Evolutionary conservation across 768 basidiomycete genomes (phyloP), one percentile per base, ranked within the genome.

Genomic region (Hemileccinum impolitum): DNA sequence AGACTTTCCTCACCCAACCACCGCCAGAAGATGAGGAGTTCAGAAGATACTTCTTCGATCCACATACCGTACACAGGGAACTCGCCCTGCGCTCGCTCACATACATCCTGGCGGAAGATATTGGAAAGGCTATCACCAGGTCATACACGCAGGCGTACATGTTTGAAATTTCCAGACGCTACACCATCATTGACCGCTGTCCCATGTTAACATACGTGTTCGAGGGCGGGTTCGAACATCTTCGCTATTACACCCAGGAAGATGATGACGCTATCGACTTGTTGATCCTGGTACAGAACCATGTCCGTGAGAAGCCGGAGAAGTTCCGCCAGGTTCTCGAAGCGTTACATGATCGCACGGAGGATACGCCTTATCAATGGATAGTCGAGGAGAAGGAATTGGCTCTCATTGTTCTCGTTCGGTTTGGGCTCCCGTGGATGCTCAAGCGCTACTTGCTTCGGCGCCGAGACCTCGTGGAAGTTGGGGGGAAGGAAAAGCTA

Each of bases 41-140:
- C 15, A 39, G 40, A 13, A 40, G 15, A 37, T 62, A 65, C 28
- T 63, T 62, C 47, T 55, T 65, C 41, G 52, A 63, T 41, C 40
- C 50, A 3, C 55, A 59, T 38, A 36, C 43, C 9, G 48, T 60
- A 21, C 61, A 64, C 32, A 56, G 45, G 48, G 64, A 64, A 30
- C 64, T 65, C n/a, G 63, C 63, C 18, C 40, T 66, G 43, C 54
- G 63, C 21, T 63, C 61, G 14, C 63, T 64, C 43, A 65, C 56
- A 18, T 65, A 65, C 35, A 57, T 65, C 47, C 51, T 64, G 55
- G 11, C 53, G 3, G 53, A 51, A 6, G 62, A 65, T 23, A 57
- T 64, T 23, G 57, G 60, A 43, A 60, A 31, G 17, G 61, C 57
- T 5, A 62, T 64, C 45, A 23, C 23, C 9, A 59, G 39, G 48